Percentiles rank a stretch among this genome's conserved stretches.
phyloP scores from a whole-genome alignment of 345 rosid genomes.

The Mangifera indica region DNA sequence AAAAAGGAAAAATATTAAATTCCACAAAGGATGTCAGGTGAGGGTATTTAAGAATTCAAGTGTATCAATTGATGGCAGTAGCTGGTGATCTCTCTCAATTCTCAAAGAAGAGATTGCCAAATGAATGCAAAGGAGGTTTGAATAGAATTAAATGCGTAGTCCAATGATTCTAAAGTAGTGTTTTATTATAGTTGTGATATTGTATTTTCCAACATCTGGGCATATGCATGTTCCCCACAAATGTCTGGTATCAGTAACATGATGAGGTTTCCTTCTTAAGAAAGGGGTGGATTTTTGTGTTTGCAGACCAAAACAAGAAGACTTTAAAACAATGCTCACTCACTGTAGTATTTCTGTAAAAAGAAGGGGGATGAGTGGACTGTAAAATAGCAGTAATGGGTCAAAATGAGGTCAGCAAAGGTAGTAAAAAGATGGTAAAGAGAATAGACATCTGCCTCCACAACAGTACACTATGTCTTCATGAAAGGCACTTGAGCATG shows the following conservation, averaged over 20 bases:
- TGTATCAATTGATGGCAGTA: not conserved
- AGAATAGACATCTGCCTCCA: constrained; percentile 13
- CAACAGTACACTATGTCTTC: constrained; percentile 17
- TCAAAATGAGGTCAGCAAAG: constrained; percentile 20
- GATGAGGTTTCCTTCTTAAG: constrained; percentile 27
- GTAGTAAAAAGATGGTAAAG: constrained; percentile 2
- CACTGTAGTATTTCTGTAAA: not conserved
- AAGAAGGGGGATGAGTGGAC: constrained; percentile 16
- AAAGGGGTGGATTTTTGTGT: constrained; percentile 17
- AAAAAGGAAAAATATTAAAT: not conserved
- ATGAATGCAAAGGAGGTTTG: not conserved
- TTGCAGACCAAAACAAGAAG: constrained; percentile 7
- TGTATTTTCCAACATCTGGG: constrained; percentile 25
- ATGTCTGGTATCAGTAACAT: constrained; percentile 34
- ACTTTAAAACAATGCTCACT: constrained; percentile 8
- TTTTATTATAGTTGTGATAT: not conserved
- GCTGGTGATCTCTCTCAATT: not conserved
- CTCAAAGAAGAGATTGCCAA: constrained; percentile 7
- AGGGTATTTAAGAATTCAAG: not conserved
- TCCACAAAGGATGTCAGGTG: not conserved
- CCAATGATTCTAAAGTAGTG: constrained; percentile 15
- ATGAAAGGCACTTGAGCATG: constrained; percentile 24
- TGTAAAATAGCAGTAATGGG: not conserved
- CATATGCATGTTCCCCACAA: constrained; percentile 35
- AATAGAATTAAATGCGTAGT: constrained; percentile 11